Base-by-base conservation (phyloP, 2,329 filamentous ascomycete species). In the Trichoderma hamatum region DNA sequence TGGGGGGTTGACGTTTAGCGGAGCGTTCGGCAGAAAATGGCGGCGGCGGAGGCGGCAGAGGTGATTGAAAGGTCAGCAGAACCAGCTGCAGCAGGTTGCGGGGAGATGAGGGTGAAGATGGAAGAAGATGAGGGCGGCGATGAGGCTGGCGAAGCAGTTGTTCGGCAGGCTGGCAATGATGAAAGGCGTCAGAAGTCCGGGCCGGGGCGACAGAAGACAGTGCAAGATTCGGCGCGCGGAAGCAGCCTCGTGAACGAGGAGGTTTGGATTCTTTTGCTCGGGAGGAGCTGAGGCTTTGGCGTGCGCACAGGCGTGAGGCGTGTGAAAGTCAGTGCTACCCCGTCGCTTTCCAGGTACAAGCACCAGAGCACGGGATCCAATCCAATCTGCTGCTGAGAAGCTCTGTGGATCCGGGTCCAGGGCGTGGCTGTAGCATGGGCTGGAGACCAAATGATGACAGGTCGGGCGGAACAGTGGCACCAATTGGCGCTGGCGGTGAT, bases 401-500 rank as follows among this genome's bases (percentile, higher is more conserved):
- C 36, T 24, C 52, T 49, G 62, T 65, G 68, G 68, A 56, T 54
- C 52, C 49, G 7, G 61, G 61, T 3, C 43, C 32, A 71, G 69
- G 66, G 62, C 58, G 69, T 69, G 69, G 69, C 67, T 64, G 62
- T 70, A 69, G 65, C 67, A 56, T 49, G 46, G 46, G 46, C 46
- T 49, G 46, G 46, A 49, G 62, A 34, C 54, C 62, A 70, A 68
- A 71, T 70, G 69, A 66, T 65, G 69, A 70, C 69, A 69, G 65
- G 69, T 68, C 61, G 69, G 56, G 70, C 65, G 69, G 70, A 66
- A 60, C 34, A 67, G 70, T 66, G 67, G 69, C 70, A 52, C 70
- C 70, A 69, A 67, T 70, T 71, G 70, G 69, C 65, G 61, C 58
- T 34, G 52, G 67, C 69, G 69, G 66, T 66, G 69, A 63, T 69